Conservation (phyloP, 306 rosid species). For the Malus fusca region DNA sequence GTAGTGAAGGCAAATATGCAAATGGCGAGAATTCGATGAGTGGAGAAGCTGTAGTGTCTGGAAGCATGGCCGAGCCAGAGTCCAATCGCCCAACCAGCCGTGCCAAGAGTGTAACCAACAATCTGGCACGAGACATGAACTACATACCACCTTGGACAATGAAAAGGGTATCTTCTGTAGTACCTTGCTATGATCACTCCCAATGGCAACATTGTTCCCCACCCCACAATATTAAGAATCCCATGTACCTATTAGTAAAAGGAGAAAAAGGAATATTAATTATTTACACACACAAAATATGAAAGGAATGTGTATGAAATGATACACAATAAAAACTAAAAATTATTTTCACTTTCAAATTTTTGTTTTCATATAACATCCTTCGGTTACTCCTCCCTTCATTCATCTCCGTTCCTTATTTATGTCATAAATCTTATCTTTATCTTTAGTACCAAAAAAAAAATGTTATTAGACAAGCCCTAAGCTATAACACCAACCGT, state of each 20-base stretch:
- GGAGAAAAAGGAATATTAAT: no score
- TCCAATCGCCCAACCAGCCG: constrained; percentile 58
- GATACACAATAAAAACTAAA: no score
- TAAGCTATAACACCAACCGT: not conserved
- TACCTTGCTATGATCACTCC: constrained; percentile 70
- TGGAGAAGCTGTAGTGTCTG: constrained; percentile 34
- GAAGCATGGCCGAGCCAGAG: constrained; percentile 66
- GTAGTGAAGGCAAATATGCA: constrained; percentile 56
- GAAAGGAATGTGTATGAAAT: not conserved
- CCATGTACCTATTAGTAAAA: constrained; percentile 56
- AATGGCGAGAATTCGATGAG: constrained; percentile 49
- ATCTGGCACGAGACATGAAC: constrained; percentile 41
- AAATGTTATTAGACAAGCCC: no score
- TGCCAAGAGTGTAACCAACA: constrained; percentile 45
- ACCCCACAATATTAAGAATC: constrained; percentile 64
- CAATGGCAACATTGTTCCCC: constrained; percentile 65
- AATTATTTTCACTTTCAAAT: not conserved
- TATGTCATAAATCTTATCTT: no score
- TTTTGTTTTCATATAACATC: no score
- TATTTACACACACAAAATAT: no score
- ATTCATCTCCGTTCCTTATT: no score
- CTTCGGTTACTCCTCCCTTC: no score
- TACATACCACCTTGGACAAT: not conserved
- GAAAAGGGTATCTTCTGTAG: constrained; percentile 31
- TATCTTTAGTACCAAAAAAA: no score